Conservation (phyloP, 306 rosid species). For the Vicia villosa region DNA sequence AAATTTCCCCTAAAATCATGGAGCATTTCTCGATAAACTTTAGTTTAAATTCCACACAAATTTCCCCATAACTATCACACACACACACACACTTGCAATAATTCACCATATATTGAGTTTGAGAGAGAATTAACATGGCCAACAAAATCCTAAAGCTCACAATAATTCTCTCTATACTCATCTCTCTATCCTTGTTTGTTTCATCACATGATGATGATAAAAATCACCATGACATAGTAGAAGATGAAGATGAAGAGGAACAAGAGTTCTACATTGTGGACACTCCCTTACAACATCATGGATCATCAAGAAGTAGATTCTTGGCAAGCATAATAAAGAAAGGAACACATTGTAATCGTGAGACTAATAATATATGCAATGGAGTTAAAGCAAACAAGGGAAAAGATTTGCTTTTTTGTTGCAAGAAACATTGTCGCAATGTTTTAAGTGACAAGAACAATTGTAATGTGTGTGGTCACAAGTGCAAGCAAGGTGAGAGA, state of each 20-base stretch:
- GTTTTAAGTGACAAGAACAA: conserved; percentile 64
- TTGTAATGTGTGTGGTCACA: conserved; percentile 54
- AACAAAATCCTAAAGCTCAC: conserved; percentile 45
- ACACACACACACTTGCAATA: background rate
- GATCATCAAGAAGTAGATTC: conserved; percentile 59
- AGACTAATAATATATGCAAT: conserved; percentile 48
- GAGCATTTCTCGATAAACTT: conserved; percentile 35
- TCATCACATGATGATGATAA: conserved; percentile 28
- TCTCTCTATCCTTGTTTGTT: conserved; percentile 32
- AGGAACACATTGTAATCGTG: conserved; percentile 43
- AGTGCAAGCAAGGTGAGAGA: conserved; percentile 52
- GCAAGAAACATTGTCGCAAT: conserved; percentile 71
- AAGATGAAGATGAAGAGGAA: conserved; percentile 39
- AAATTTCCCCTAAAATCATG: conserved; percentile 45
- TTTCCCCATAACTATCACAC: conserved; percentile 12
- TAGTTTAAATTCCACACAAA: conserved; percentile 30
- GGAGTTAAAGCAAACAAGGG: conserved; percentile 65
- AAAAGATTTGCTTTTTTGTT: conserved; percentile 55
- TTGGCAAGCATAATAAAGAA: conserved; percentile 47
- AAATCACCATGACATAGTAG: conserved; percentile 19
- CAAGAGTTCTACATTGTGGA: conserved; percentile 43
- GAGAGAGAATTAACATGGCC: conserved; percentile 44
- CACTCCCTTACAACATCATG: conserved; percentile 32
- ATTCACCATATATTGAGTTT: background rate
- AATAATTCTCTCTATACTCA: conserved; percentile 48